Base-by-base conservation (phyloP, 495 filamentous ascomycete genomes). In the Aspergillus funiculosus region DNA sequence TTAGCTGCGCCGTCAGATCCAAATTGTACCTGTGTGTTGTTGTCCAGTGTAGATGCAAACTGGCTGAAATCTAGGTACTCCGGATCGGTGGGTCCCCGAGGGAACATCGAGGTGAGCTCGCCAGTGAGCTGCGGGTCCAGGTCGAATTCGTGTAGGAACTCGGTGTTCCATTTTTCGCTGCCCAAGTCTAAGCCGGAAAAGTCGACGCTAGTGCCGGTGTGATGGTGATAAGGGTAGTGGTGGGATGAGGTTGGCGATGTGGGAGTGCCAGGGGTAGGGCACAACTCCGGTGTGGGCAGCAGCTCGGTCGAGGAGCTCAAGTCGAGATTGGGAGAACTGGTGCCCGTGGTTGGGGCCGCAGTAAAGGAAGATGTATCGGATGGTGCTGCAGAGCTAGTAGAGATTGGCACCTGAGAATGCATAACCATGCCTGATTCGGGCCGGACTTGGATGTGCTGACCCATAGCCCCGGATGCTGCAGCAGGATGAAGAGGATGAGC, bases 11-110 rank as follows among this genome's bases (percentile, higher is more conserved):
- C 66, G 4, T 38, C 35, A 10, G 35, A 20, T 22, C 35, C 35
- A 38, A 38, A 38, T 6, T 53, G 52, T 10, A 61, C 52, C 17
- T 52, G 52, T 11, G 49, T 46, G 24, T 50, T 58, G 46, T 56
- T 57, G 13, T 60, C 64, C 34, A 68, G 37, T 8, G 57, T 59
- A 25, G 61, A 35, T 1, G 67, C 64, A 48, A 64, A 70, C 36
- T 62, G 61, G 34, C 63, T 69, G 43, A 69, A 69, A 29, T 69
- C 66, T 13, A 62, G 56, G 15, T 54, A 67, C 22, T 69, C 66
- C 21, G 64, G 57, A 34, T 69, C 64, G 34, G 63, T 25, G 5
- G 42, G 46, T 13, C 60, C 58, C 11, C 57, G 50, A 3, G 56
- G 54, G 15, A 61, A 58, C 6, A 35, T 20, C 4, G 39, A 38